Percentiles rank a stretch among this genome's conserved stretches.
These are phyloP conservation scores for Penicillium fimorum DNA, from an alignment of 495 filamentous ascomycete species.

Conservation along the genomic window DNA sequence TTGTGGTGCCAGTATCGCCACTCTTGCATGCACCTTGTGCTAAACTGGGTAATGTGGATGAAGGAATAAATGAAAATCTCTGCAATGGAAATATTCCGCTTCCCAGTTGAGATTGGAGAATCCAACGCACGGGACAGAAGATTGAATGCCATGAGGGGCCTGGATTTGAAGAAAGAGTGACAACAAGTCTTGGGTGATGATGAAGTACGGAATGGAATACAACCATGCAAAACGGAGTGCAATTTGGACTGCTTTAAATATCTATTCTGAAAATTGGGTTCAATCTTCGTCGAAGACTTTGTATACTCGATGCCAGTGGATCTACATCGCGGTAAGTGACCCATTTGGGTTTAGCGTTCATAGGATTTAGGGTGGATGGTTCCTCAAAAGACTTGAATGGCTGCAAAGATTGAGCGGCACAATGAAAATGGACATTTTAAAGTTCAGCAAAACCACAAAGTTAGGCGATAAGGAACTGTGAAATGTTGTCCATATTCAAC, in stretches of 20 bases:
- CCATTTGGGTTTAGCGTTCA: slow-evolving; percentile 32
- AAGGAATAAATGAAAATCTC: slow-evolving; percentile 30
- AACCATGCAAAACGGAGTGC: not conserved
- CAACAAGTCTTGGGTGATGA: not conserved
- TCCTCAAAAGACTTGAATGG: not conserved
- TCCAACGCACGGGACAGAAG: slow-evolving; percentile 3
- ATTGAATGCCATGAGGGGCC: slow-evolving; percentile 4
- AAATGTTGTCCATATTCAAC: not conserved
- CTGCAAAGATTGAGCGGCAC: not conserved
- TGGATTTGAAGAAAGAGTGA: not conserved
- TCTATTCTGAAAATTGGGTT: not conserved
- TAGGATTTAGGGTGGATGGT: not conserved
- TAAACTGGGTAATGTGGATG: slow-evolving; percentile 25
- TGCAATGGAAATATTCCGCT: slow-evolving; percentile 28
- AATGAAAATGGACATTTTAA: not conserved
- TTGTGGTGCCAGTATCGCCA: slow-evolving; percentile 35
- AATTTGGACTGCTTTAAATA: slow-evolving; percentile 5
- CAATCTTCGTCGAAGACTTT: not conserved
- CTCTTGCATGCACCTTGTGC: slow-evolving; percentile 30
- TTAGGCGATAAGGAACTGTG: not conserved
- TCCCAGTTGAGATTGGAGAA: slow-evolving; percentile 19
- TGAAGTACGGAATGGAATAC: not conserved
- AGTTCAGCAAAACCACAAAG: not conserved
- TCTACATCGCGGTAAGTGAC: slow-evolving; percentile 34
- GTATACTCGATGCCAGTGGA: slow-evolving; percentile 17